Evolutionary conservation across 306 rosid species (phyloP).

Genomic region (Acmispon strigosus): DNA sequence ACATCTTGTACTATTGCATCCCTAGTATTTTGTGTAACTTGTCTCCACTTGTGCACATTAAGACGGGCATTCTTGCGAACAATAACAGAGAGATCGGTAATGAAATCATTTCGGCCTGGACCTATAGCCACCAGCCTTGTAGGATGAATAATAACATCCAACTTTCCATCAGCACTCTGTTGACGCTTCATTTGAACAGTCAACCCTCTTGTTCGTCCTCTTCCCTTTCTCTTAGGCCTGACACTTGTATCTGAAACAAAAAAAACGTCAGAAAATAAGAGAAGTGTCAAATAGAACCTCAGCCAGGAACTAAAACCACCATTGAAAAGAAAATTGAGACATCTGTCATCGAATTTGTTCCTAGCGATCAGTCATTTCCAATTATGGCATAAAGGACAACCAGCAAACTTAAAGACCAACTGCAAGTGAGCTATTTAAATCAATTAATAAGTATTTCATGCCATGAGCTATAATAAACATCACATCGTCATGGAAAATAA

Average conservation of each 20-base stretch:
- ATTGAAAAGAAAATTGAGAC: neutral
- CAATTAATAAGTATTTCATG: neutral
- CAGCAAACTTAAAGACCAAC: neutral
- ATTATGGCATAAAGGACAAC: neutral
- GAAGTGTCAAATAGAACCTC: neutral
- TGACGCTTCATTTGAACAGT: conserved; percentile 26
- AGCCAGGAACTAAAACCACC: conserved; percentile 8
- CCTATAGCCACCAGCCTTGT: conserved; percentile 35
- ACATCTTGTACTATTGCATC: conserved; percentile 27
- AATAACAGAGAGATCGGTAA: conserved; percentile 34
- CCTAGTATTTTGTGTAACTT: conserved; percentile 22
- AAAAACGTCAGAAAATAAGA: neutral
- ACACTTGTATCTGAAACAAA: conserved; percentile 12
- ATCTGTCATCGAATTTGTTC: neutral
- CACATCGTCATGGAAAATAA: neutral
- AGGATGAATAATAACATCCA: conserved; percentile 40
- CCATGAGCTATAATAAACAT: neutral
- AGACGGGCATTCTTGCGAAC: conserved; percentile 31
- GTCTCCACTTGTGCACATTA: conserved; percentile 28
- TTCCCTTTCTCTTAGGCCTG: conserved; percentile 14
- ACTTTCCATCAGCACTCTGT: conserved; percentile 36
- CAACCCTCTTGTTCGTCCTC: conserved; percentile 30
- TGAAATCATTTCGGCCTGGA: conserved; percentile 40
- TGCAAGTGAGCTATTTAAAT: neutral
- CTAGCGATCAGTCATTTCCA: neutral